Evolutionary conservation across 2,329 filamentous ascomycete genomes (phyloP), one percentile per base, ranked within the genome.

Genomic region (Microcera coccophila): DNA sequence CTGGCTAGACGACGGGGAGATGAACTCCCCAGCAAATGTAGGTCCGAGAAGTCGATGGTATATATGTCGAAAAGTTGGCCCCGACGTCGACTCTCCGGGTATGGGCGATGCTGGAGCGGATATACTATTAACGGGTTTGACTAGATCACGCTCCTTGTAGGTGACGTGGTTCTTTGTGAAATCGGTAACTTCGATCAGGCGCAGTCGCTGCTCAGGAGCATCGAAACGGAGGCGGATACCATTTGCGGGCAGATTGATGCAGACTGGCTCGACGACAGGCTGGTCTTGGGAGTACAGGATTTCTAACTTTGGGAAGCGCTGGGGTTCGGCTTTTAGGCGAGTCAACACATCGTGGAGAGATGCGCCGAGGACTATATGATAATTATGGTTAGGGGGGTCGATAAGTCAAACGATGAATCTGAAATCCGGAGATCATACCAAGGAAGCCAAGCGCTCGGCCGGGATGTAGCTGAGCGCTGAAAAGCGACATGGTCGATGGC

Each of bases 1-100:
- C 32, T 72, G 69, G 26, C 73, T 68, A 3, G 71, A 72, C 2
- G 71, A 59, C 1, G 87, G 81, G 8, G 84, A 77, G 28, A 95
- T 76, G 60, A 91, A 98, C 71, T 98, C 93, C 50, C 93, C 93
- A 1, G 87, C 87, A 62, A 95, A 97, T 0, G 91, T 94, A 15
- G 90, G 90, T 0, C 93, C 93, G 50, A 98, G 83, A n/a, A 96
- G 74, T 40, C 87, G 83, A 58, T 95, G 89, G 63, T 97, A 98
- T 53, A 98, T 84, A 64, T 94, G 88, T 46, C 85, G 79, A 63
- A 95, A 95, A 14, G 79, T 85, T 4, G 90, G 90, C 0, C 88
- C 88, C 1, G 52, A 47, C 2, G 64, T 53, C 0, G 62, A 59
- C 36, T 64, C 63, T 5, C 63, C 64, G 0, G 59, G 59, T 3